Evolutionary conservation across 2,329 filamentous ascomycete genomes (phyloP).

Genomic region (Stachybotrys elegans): DNA sequence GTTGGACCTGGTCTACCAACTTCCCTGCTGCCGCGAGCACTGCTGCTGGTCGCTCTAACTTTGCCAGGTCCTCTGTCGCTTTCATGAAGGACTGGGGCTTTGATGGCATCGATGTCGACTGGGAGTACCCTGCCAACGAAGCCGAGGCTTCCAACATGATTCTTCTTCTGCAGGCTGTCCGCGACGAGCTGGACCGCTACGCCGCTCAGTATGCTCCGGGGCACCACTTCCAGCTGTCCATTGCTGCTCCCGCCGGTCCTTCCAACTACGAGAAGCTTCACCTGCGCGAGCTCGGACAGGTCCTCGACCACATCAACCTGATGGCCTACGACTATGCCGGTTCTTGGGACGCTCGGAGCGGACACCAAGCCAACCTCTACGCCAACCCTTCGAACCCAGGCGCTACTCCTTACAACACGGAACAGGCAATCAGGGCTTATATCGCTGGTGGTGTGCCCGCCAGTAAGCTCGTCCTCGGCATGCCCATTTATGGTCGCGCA

Average conservation of each 20-base stretch:
- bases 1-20: slow-evolving; percentile 78
- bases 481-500: slow-evolving; percentile 53
- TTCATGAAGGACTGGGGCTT: slow-evolving; percentile 70
- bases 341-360: slow-evolving; percentile 59
- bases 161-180: slow-evolving; percentile 37
- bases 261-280: slow-evolving; percentile 43
- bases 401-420: slow-evolving; percentile 65
- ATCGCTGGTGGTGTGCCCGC: slow-evolving; percentile 54
- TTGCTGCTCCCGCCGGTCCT: slow-evolving; percentile 47
- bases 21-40: slow-evolving; percentile 66
- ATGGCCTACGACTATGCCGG: slow-evolving; percentile 77
- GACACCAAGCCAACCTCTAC: slow-evolving; percentile 70
- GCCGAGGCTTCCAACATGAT: slow-evolving; percentile 39
- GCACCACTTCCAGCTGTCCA: slow-evolving; percentile 50
- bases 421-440: slow-evolving; percentile 62
- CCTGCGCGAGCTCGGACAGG: slow-evolving; percentile 39
- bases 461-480: slow-evolving; percentile 67
- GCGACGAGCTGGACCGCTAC: slow-evolving; percentile 43
- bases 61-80: slow-evolving; percentile 64
- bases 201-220: slow-evolving; percentile 34
- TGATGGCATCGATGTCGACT: slow-evolving; percentile 41
- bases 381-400: slow-evolving; percentile 44
- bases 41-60: slow-evolving; percentile 53
- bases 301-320: slow-evolving; percentile 56
- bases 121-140: slow-evolving; percentile 32